Percentiles rank a stretch among this genome's conserved stretches.
These are phyloP conservation scores for Kondoa subrosea DNA, from an alignment of 768 basidiomycete genomes.

Conservation along the genomic window DNA sequence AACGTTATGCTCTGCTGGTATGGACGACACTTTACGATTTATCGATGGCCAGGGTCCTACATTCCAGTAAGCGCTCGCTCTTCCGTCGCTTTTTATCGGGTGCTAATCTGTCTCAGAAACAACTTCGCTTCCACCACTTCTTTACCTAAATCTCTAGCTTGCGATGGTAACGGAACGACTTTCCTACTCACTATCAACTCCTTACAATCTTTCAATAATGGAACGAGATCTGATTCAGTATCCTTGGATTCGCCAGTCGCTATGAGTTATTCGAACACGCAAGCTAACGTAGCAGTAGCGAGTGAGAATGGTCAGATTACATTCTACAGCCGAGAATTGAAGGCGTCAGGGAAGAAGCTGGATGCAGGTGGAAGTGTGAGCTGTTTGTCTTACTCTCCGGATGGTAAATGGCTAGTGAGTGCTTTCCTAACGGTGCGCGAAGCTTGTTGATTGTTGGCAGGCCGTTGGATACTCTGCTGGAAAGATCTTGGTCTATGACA, in stretches of 20 bases:
- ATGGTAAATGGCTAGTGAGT: slow-evolving; percentile 44
- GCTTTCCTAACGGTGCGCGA: neutral
- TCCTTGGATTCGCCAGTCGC: neutral
- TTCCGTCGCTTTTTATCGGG: neutral
- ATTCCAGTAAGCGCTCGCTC: slow-evolving; percentile 43
- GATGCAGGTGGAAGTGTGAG: slow-evolving; percentile 42
- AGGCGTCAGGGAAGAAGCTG: slow-evolving; percentile 54
- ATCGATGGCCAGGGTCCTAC: slow-evolving; percentile 38
- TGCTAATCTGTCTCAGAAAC: neutral
- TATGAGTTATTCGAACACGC: slow-evolving; percentile 4
- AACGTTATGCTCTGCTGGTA: slow-evolving; percentile 54
- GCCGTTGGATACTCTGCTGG: slow-evolving; percentile 79
- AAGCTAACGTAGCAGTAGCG: slow-evolving; percentile 7
- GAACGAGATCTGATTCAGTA: neutral
- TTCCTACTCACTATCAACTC: slow-evolving; percentile 47
- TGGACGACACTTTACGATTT: slow-evolving; percentile 61
- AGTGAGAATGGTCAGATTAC: slow-evolving; percentile 9
- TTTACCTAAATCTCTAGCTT: slow-evolving; percentile 54
- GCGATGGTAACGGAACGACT: slow-evolving; percentile 45
- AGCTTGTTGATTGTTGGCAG: neutral
- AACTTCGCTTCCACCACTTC: slow-evolving; percentile 23
- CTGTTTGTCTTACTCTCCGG: slow-evolving; percentile 59
- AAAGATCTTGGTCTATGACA: slow-evolving; percentile 61
- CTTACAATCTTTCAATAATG: neutral
- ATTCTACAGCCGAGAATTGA: slow-evolving; percentile 45